These are phyloP conservation scores for Fagopyrum esculentum DNA, from an alignment of 148 eudicot genomes.

Conservation along the genomic window DNA sequence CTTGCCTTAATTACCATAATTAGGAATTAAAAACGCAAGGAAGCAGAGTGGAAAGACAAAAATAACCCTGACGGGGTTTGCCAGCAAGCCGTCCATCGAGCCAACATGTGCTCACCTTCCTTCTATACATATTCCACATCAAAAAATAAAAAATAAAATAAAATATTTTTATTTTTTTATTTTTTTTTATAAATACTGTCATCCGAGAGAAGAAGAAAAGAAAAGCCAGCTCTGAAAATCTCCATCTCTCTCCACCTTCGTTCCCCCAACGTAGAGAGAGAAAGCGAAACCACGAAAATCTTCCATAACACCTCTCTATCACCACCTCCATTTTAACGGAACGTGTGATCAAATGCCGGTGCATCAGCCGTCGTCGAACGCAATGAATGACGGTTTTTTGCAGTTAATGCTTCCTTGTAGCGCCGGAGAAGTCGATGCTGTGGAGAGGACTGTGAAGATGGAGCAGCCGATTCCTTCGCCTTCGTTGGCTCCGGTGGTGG, in stretches of 20 bases:
- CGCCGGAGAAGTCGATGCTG: background rate
- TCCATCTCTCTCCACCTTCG: slow-evolving; percentile 13
- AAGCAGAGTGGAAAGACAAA: too few species aligned
- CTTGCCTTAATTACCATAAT: background rate
- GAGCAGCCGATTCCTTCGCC: background rate
- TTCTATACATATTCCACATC: background rate
- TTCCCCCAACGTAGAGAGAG: slow-evolving; percentile 11
- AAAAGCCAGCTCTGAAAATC: slow-evolving; percentile 14
- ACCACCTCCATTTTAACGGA: background rate
- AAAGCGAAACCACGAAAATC: slow-evolving; percentile 8
- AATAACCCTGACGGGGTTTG: background rate
- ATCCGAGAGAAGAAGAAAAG: background rate
- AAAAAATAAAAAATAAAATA: too few species aligned
- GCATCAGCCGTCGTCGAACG: background rate
- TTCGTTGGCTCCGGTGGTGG: background rate
- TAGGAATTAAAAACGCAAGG: background rate
- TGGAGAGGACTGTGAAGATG: background rate
- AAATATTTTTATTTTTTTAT: background rate
- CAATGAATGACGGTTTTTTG: background rate
- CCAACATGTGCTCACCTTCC: slow-evolving; percentile 9
- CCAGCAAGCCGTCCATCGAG: slow-evolving; percentile 9
- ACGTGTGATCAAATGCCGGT: slow-evolving; percentile 8
- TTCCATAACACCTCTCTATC: background rate
- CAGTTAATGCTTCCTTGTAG: background rate
- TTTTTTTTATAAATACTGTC: background rate